Evolutionary conservation across 495 filamentous ascomycete species (phyloP).

Genomic region (Xylaria acuta): DNA sequence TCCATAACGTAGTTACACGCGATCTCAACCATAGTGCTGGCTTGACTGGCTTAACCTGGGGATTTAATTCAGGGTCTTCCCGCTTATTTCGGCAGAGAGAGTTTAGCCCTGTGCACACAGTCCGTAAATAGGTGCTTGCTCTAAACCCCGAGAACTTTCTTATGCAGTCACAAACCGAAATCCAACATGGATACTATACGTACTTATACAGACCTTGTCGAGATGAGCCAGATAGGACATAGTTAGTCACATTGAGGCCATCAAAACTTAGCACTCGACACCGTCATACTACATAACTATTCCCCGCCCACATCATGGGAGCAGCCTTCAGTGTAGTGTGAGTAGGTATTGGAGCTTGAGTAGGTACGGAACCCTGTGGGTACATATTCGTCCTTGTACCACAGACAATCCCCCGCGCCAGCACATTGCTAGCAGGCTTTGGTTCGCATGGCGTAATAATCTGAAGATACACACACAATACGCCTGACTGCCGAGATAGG

Average conservation of each 20-base stretch:
- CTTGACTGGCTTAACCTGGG: constrained; percentile 3
- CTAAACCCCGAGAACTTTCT: background rate
- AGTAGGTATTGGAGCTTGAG: background rate
- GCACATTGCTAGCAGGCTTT: background rate
- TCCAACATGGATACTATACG: background rate
- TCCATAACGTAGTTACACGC: constrained; percentile 5
- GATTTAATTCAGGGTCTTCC: constrained; percentile 20
- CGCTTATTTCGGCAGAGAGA: constrained; percentile 3
- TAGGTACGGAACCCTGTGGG: background rate
- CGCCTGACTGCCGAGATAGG: background rate
- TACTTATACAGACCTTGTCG: background rate
- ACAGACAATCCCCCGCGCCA: constrained; percentile 8
- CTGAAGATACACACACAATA: background rate
- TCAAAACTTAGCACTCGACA: background rate
- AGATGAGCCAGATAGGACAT: background rate
- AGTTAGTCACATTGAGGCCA: background rate
- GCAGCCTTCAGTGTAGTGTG: background rate
- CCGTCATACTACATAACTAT: background rate
- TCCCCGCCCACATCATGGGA: background rate
- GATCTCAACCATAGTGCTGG: constrained; percentile 1
- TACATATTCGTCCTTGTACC: background rate
- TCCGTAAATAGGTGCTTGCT: background rate
- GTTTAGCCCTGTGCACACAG: background rate
- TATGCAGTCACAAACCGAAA: background rate
- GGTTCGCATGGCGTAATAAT: constrained; percentile 20